These are phyloP conservation scores for Purpureocillium lavendulum DNA, from an alignment of 2,329 filamentous ascomycete genomes.

Conservation along the genomic window DNA sequence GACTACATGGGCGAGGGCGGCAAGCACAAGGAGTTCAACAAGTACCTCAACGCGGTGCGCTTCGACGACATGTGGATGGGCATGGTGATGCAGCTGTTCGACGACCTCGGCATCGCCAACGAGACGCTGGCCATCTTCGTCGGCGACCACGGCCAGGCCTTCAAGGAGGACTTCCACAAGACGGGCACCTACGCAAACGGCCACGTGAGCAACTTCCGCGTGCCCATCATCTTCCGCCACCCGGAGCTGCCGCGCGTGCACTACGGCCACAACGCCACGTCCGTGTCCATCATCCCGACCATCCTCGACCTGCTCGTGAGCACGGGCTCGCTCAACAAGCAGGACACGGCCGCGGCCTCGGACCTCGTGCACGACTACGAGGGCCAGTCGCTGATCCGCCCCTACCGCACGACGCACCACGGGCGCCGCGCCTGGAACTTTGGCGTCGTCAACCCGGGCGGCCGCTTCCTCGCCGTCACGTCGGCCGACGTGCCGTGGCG, in stretches of 20 bases:
- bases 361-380: constrained; percentile 25
- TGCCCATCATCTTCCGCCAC: constrained; percentile 23
- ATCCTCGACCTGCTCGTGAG: constrained; percentile 24
- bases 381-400: constrained; percentile 24
- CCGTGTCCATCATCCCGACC: neutral
- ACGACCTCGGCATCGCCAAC: constrained; percentile 21
- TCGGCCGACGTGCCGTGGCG: constrained; percentile 14
- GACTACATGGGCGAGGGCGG: constrained; percentile 12
- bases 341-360: constrained; percentile 14
- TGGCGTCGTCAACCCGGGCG: constrained; percentile 20
- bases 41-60: constrained; percentile 21
- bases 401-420: constrained; percentile 10
- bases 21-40: constrained; percentile 14
- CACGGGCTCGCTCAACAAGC: constrained; percentile 19
- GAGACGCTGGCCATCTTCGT: constrained; percentile 23
- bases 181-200: constrained; percentile 20
- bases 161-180: constrained; percentile 20
- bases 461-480: constrained; percentile 18
- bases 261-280: neutral
- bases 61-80: constrained; percentile 23
- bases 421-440: constrained; percentile 21
- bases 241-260: constrained; percentile 20
- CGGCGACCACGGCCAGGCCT: constrained; percentile 26
- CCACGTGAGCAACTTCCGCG: constrained; percentile 23
- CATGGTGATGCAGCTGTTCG: constrained; percentile 19